phyloP scores from a whole-genome alignment of 164 flowering plant species.

The Santalum album region DNA sequence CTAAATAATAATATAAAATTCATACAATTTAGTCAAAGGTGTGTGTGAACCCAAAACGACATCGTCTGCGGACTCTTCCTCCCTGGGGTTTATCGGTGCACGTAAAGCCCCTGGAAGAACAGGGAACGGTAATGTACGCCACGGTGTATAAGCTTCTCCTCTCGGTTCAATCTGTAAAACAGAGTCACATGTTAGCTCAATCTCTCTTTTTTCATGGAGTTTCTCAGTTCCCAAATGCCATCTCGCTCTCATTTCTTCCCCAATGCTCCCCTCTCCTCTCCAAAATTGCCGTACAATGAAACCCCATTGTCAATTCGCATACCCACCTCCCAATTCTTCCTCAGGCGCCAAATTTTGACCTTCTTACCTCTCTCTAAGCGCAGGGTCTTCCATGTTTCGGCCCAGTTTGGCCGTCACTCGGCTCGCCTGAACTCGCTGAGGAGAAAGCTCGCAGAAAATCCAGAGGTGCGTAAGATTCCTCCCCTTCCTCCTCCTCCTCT shows the following conservation, averaged over 20 bases:
- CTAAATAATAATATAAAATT: no score
- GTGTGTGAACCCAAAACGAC: no score
- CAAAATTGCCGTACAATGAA: slow-evolving; percentile 1
- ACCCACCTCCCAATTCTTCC: slow-evolving; percentile 11
- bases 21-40: no score
- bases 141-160: no score
- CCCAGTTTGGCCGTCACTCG: slow-evolving; percentile 37
- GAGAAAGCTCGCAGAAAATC: slow-evolving; percentile 43
- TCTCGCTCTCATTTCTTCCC: slow-evolving; percentile 6
- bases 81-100: no score
- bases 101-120: no score
- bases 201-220: slow-evolving; percentile 25
- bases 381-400: slow-evolving; percentile 24
- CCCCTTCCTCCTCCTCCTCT: slow-evolving; percentile 1
- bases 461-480: slow-evolving; percentile 36
- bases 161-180: no score
- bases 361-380: slow-evolving; percentile 6
- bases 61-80: no score
- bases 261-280: slow-evolving; percentile 6
- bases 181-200: no score
- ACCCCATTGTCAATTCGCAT: background rate
- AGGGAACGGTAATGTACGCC: no score
- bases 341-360: slow-evolving; percentile 8
- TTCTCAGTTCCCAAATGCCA: slow-evolving; percentile 13
- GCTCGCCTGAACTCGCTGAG: slow-evolving; percentile 63